Evolutionary conservation across 2,329 filamentous ascomycete genomes (phyloP).

Genomic region (Tolypocladium inflatum): DNA sequence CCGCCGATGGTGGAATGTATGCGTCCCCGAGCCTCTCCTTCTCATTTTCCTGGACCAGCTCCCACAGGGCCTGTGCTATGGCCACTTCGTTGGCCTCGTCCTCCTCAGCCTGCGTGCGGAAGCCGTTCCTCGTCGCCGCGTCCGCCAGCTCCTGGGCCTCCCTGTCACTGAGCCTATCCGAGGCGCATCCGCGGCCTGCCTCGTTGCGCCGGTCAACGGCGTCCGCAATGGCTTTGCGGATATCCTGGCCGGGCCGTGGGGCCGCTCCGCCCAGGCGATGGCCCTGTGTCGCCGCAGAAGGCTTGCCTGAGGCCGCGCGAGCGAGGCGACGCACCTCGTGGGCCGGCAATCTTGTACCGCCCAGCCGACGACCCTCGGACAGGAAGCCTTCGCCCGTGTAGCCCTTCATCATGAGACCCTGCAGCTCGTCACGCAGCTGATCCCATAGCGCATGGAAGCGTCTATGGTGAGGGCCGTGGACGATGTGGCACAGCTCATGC

Average conservation of each 20-base stretch:
- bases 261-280: slow-evolving; percentile 60
- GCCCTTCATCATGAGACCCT: slow-evolving; percentile 66
- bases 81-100: slow-evolving; percentile 83
- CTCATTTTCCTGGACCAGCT: slow-evolving; percentile 72
- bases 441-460: slow-evolving; percentile 84
- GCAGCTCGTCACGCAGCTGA: slow-evolving; percentile 77
- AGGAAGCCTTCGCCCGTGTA: slow-evolving; percentile 89
- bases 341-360: slow-evolving; percentile 54
- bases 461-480: slow-evolving; percentile 72
- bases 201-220: slow-evolving; percentile 61
- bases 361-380: slow-evolving; percentile 63
- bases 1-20: slow-evolving; percentile 38
- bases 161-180: slow-evolving; percentile 54
- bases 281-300: slow-evolving; percentile 58
- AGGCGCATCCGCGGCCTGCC: slow-evolving; percentile 65
- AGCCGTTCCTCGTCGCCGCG: slow-evolving; percentile 59
- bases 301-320: slow-evolving; percentile 63
- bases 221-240: slow-evolving; percentile 61
- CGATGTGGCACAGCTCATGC: slow-evolving; percentile 86
- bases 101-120: slow-evolving; percentile 76
- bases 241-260: slow-evolving; percentile 49
- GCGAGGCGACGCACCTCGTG: slow-evolving; percentile 69
- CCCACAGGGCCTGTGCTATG: slow-evolving; percentile 77
- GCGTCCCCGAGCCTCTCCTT: slow-evolving; percentile 42
- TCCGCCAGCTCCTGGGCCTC: slow-evolving; percentile 57